phyloP scores from a whole-genome alignment of 2,329 filamentous ascomycete genomes.

The Coniochaeta hoffmannii region DNA sequence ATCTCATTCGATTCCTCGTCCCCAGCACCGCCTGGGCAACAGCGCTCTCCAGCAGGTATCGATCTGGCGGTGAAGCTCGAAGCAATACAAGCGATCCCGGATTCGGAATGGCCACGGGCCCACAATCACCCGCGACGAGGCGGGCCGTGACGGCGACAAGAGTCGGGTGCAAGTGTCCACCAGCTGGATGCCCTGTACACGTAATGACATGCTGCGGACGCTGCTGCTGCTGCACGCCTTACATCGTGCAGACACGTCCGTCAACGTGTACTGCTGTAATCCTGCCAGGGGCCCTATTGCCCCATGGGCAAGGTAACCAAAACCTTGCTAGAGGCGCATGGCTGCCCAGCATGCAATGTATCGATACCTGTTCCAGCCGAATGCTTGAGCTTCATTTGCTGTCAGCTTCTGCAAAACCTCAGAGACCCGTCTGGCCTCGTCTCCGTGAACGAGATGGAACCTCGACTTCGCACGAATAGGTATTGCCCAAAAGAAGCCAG shows the following conservation, averaged over 20 bases:
- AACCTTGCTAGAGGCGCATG: slow-evolving; percentile 17
- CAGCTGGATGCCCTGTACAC: not conserved
- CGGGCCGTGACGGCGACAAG: not conserved
- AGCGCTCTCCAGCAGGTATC: too few species aligned
- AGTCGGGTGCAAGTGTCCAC: not conserved
- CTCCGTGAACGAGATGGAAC: not conserved
- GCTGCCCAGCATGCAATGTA: slow-evolving; percentile 21
- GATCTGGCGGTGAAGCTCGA: slow-evolving; percentile 2
- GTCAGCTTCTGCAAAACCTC: not conserved
- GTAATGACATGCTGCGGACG: not conserved
- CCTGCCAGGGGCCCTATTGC: slow-evolving; percentile 3
- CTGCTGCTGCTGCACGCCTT: slow-evolving; percentile 3
- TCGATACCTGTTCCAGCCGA: slow-evolving; percentile 11
- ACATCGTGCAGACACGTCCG: slow-evolving; percentile 6
- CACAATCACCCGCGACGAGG: not conserved
- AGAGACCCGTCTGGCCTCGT: not conserved
- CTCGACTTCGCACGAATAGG: not conserved
- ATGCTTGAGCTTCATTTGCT: slow-evolving; percentile 4
- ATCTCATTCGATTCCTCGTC: not conserved
- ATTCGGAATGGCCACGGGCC: not conserved
- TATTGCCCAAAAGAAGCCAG: not conserved
- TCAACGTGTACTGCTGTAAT: slow-evolving; percentile 7
- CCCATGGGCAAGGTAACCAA: slow-evolving; percentile 8
- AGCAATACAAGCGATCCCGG: not conserved
- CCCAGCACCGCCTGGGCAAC: not conserved